phyloP scores from a whole-genome alignment of 768 basidiomycete species.

The Russula earlei region DNA sequence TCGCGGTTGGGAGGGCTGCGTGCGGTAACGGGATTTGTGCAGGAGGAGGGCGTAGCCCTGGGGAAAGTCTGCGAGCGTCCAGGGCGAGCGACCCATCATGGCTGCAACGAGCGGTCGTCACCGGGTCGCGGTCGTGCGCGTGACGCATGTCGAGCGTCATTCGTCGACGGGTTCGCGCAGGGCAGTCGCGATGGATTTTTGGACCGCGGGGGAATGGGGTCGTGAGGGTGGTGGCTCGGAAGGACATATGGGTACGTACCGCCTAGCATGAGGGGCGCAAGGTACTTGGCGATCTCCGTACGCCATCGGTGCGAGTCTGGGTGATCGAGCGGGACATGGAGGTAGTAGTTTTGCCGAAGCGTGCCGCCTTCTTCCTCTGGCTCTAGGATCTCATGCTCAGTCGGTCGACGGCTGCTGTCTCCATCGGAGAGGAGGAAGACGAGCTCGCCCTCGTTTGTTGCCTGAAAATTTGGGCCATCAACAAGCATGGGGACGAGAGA shows the following conservation, averaged over 20 bases:
- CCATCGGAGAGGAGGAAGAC: slow-evolving; percentile 4
- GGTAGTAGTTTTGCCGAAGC: slow-evolving; percentile 3
- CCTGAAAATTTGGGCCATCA: slow-evolving; percentile 1
- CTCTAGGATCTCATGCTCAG: slow-evolving; percentile 3
- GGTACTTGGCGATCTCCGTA: slow-evolving; percentile 8
- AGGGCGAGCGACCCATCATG: slow-evolving; percentile 4
- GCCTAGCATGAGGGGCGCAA: slow-evolving; percentile 11
- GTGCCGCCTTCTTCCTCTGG: neutral
- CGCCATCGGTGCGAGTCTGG: slow-evolving; percentile 10
- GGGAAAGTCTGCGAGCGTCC: slow-evolving; percentile 13
- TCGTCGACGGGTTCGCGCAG: neutral
- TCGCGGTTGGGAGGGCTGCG: neutral
- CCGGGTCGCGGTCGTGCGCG: too few relatives aligned
- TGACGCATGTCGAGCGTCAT: neutral
- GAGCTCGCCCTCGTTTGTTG: slow-evolving; percentile 4
- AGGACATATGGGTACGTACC: neutral
- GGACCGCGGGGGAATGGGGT: neutral
- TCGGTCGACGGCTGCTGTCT: slow-evolving; percentile 7
- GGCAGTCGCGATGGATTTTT: neutral
- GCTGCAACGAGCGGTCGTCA: neutral
- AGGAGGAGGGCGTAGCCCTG: slow-evolving; percentile 6
- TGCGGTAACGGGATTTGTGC: neutral
- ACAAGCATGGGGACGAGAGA: too few relatives aligned
- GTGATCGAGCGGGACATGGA: slow-evolving; percentile 4
- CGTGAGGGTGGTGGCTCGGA: neutral